Base-by-base conservation (phyloP, 768 basidiomycete genomes). In the Daedaleopsis nitida region DNA sequence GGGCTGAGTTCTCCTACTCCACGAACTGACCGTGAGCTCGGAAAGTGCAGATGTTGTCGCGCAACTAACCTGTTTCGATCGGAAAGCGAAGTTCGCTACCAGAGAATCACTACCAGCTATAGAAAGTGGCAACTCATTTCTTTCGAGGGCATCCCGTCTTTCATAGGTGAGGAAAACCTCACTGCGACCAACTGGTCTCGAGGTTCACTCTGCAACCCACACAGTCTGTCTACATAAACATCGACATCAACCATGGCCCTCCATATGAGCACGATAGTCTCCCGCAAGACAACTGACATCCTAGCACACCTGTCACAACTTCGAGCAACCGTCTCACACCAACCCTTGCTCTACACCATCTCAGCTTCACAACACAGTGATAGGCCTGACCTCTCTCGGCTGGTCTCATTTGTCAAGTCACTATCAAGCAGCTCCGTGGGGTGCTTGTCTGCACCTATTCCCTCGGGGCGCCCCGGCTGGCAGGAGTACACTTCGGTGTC, bases 401-500 rank as follows among this genome's bases (percentile, higher is more conserved):
- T 60, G 58, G 71, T 76, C 48, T 53, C 67, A 11, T 47, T 59
- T 4, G 59, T 76, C 21, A 64, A 60, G 23, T 45, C 56, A 0
- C 54, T 74, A 14, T 70, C 72, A 10, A n/a, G 47, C 3, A 53
- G 74, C 7, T 78, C 82, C 24, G 69, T 88, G 17, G 90, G 90
- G 3, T 91, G 89, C 67, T 79, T 91, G 47, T 82, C 86, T 12
- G 81, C 83, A 1, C 80, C 83, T 1, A 64, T 83, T 14, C 75
- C 62, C 35, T 58, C 60, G 6, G 19, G 51, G 11, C 66, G 64
- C 24, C 55, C 52, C 48, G 55, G 54, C 19, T 56, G 66, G 32
- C 44, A 59, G n/a, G 73, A 66, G 27, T 58, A 72, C 21, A 70
- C 85, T 34, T 75, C 81, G 1, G 89, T 88, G 66, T 84, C 87